Percentiles rank a stretch among this genome's conserved stretches.
Conservation (phyloP, 2,329 filamentous ascomycete genomes). For the Xylariaceae sp. region DNA sequence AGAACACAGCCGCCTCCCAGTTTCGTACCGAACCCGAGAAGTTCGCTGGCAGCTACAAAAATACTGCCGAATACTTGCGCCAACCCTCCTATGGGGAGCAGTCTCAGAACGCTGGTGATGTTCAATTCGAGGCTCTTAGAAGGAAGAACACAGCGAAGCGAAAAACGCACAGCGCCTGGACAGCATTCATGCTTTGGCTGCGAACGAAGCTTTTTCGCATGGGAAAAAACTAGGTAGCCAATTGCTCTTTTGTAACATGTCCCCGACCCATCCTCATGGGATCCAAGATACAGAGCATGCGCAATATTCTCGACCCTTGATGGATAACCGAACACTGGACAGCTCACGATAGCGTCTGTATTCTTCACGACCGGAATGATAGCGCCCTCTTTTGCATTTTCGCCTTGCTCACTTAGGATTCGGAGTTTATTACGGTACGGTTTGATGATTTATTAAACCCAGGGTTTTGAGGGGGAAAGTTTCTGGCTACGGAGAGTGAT, state of each 20-base stretch:
- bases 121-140: constrained; percentile 39
- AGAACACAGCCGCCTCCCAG: constrained; percentile 19
- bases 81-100: constrained; percentile 29
- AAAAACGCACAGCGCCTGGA: constrained; percentile 60
- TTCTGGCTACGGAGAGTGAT: too few species aligned
- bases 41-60: constrained; percentile 46
- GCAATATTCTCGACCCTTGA: too few species aligned
- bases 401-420: too few species aligned
- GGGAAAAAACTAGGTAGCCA: constrained; percentile 21
- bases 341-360: too few species aligned
- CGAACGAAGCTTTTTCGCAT: constrained; percentile 52
- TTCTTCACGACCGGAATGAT: too few species aligned
- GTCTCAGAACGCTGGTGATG: constrained; percentile 38
- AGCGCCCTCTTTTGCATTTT: too few species aligned
- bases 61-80: constrained; percentile 33
- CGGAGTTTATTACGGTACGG: too few species aligned
- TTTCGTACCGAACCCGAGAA: constrained; percentile 38
- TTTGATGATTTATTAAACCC: too few species aligned
- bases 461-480: too few species aligned
- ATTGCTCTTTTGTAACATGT: not conserved
- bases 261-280: too few species aligned
- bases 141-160: constrained; percentile 50
- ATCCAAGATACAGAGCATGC: too few species aligned
- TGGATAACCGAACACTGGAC: too few species aligned
- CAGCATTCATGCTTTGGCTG: constrained; percentile 60